phyloP scores from a whole-genome alignment of 2,329 filamentous ascomycete genomes.

The Aplosporella prunicola region DNA sequence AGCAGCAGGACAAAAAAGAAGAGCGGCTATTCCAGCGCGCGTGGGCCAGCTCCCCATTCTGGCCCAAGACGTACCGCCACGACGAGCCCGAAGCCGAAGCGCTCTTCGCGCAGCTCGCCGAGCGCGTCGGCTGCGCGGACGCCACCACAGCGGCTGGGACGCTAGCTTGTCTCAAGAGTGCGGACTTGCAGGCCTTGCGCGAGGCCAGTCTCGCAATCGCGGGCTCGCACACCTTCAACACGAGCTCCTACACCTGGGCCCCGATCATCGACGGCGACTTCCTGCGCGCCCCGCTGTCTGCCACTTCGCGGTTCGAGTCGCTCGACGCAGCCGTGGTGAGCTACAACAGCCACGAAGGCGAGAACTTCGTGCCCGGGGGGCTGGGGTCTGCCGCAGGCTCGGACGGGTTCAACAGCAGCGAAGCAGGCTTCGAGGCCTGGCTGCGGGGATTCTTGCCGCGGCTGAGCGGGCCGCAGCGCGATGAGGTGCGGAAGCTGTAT shows the following conservation, averaged over 20 bases:
- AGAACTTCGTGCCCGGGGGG: conserved; percentile 50
- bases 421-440: conserved; percentile 42
- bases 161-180: conserved; percentile 45
- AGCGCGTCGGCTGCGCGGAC: conserved; percentile 40
- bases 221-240: conserved; percentile 43
- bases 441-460: conserved; percentile 45
- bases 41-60: conserved; percentile 46
- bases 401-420: conserved; percentile 42
- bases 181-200: conserved; percentile 44
- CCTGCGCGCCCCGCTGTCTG: conserved; percentile 40
- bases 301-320: conserved; percentile 25
- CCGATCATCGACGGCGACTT: conserved; percentile 51
- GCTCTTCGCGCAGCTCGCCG: conserved; percentile 40
- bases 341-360: conserved; percentile 55
- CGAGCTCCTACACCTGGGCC: conserved; percentile 50
- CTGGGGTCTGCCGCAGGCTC: conserved; percentile 29
- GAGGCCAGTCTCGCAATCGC: conserved; percentile 44
- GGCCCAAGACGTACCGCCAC: conserved; percentile 49
- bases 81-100: conserved; percentile 43
- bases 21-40: conserved; percentile 43
- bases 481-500: conserved; percentile 37
- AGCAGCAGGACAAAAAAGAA: too few species aligned
- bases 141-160: conserved; percentile 25
- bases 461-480: conserved; percentile 33
- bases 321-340: conserved; percentile 41